A percentile compares a stretch with the other conserved stretches of the same genome.
Conservation (phyloP, 257 asterid species). For the Handroanthus guayacan region DNA sequence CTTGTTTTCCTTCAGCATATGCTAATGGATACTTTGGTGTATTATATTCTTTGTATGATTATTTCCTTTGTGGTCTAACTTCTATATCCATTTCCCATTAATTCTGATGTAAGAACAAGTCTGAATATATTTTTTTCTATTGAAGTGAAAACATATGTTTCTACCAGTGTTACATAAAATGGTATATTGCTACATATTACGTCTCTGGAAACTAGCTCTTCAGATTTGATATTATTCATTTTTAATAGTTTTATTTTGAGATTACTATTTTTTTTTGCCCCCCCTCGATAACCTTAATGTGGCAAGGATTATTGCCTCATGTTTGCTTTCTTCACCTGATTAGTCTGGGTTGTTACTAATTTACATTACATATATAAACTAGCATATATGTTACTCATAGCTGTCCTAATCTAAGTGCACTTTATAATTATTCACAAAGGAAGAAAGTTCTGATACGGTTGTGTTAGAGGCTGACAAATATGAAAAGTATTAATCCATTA, state of each 20-base stretch:
- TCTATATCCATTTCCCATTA: too few relatives aligned
- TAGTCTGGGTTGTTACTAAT: not conserved
- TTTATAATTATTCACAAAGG: not conserved
- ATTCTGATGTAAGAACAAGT: too few relatives aligned
- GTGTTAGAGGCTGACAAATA: not conserved
- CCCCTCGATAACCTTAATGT: not conserved
- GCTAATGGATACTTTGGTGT: too few relatives aligned
- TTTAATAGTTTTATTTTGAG: slow-evolving; percentile 22
- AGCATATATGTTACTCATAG: not conserved
- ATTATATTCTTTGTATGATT: too few relatives aligned
- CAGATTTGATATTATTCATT: not conserved
- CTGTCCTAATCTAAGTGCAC: slow-evolving; percentile 6
- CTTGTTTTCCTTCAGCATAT: too few relatives aligned
- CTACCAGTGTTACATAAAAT: slow-evolving; percentile 6
- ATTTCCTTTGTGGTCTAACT: too few relatives aligned
- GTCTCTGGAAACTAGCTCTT: not conserved
- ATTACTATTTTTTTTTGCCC: not conserved
- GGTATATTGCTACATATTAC: slow-evolving; percentile 1
- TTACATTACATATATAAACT: not conserved
- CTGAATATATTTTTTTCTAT: not conserved
- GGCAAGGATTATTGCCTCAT: slow-evolving; percentile 27
- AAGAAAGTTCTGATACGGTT: not conserved
- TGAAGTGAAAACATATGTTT: slow-evolving; percentile 10
- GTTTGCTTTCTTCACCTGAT: slow-evolving; percentile 8
- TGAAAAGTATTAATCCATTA: too few relatives aligned